phyloP scores from a whole-genome alignment of 106 monocot species.

The Dendrobium officinale region DNA sequence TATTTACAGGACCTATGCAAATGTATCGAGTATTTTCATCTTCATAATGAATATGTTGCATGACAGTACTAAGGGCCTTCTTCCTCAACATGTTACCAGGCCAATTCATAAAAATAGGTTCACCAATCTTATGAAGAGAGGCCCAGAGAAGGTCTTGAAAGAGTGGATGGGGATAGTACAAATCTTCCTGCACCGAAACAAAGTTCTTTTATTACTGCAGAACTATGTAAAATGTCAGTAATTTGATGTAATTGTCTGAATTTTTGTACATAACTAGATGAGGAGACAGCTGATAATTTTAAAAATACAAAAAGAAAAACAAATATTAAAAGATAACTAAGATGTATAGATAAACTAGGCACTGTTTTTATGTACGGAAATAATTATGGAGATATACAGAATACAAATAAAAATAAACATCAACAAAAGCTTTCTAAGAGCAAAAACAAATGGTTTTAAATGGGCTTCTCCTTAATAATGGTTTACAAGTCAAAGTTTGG shows the following conservation, averaged over 20 bases:
- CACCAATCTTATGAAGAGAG: conserved; percentile 69
- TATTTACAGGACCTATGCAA: conserved; percentile 91
- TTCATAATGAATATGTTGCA: conserved; percentile 95
- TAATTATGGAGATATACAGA: background rate
- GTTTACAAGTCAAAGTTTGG: background rate
- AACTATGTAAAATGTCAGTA: background rate
- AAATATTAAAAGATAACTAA: background rate
- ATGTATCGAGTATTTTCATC: conserved; percentile 87
- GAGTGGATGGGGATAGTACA: conserved; percentile 74
- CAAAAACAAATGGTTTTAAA: background rate
- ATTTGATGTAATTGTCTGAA: background rate
- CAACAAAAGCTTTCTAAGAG: background rate
- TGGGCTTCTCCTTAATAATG: background rate
- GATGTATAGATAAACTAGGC: background rate
- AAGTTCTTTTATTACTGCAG: background rate
- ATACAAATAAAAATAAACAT: background rate
- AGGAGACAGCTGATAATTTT: background rate
- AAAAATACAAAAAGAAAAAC: background rate
- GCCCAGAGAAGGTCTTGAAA: conserved; percentile 81
- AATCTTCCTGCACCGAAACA: conserved; percentile 69
- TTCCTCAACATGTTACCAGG: conserved; percentile 68
- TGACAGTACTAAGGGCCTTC: conserved; percentile 56
- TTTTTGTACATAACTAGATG: background rate
- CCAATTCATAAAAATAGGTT: conserved; percentile 73
- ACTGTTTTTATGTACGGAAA: no score